Base-by-base conservation (phyloP, 192 early-diverging fungal genomes). In the Phlyctochytrium bullatum region DNA sequence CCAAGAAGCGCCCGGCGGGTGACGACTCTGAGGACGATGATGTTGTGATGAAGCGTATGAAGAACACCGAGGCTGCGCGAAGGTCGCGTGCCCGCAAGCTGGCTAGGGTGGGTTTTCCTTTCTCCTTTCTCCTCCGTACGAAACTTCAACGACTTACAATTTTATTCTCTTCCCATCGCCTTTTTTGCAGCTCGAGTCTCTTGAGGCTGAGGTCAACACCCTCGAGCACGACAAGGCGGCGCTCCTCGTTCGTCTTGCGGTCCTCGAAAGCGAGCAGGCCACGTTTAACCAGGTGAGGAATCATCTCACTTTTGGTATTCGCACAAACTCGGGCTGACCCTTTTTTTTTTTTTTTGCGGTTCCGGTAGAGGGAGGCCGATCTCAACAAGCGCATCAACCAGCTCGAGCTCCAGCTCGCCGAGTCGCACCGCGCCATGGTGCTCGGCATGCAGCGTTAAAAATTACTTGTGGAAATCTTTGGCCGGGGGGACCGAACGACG, bases 31-130 rank as follows among this genome's bases (percentile, higher is more conserved):
- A 47, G 40, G 40, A 47, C 20, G 40, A 47, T 6, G 40, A 69
- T n/a, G 40, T 60, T 27, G 54, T 34, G 14, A 12, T 33, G 23
- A 73, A 73, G 34, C 67, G 73, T 27, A 6, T 29, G 23, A 36
- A 56, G 27, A 74, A 96, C 81, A 96, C 94, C 0, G 93, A 94
- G 70, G 93, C 94, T 14, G 94, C 94, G 0, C 89, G 93, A 50
- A 87, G 93, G 65, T 94, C 92, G 34, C 88, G 94, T 32, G 82
- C 88, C 67, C 86, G 91, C 69, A 94, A 95, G 80, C 80, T 92
- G 27, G 85, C 88, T 66, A 83, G 40, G 40, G 40, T 47, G 20
- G 6, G 40, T 47, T 47, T 47, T 47, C 20, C 20, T 20, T 47
- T 47, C 40, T 47, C 20, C 20, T 47, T 47, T n/a, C n/a, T n/a